These are phyloP conservation scores for Ophioceras dolichostomum DNA, from an alignment of 2,329 filamentous ascomycete genomes.

Conservation along the genomic window DNA sequence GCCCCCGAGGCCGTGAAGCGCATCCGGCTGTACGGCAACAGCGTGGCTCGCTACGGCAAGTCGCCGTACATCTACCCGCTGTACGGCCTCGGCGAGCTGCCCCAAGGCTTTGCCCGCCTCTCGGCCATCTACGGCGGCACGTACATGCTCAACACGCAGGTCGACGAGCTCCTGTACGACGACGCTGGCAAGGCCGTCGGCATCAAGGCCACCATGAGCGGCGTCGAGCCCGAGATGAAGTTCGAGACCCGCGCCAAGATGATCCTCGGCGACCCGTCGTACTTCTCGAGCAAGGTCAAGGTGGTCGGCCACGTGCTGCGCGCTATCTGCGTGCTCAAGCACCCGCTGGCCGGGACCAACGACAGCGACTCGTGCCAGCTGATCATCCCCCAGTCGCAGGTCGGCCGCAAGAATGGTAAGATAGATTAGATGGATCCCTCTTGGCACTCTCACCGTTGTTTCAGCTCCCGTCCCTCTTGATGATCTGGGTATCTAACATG, in stretches of 20 bases:
- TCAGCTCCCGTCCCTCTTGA: background rate
- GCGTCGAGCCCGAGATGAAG: slow-evolving; percentile 73
- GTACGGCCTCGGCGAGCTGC: slow-evolving; percentile 92
- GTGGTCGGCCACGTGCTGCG: slow-evolving; percentile 84
- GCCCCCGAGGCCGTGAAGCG: slow-evolving; percentile 81
- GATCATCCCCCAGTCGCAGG: slow-evolving; percentile 96
- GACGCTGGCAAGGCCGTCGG: slow-evolving; percentile 77
- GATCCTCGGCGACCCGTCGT: slow-evolving; percentile 91
- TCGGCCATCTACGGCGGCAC: slow-evolving; percentile 98
- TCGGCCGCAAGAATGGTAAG: slow-evolving; percentile 89
- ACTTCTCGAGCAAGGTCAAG: slow-evolving; percentile 84
- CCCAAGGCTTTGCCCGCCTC: slow-evolving; percentile 92
- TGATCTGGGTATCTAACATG: background rate
- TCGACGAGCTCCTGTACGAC: slow-evolving; percentile 84
- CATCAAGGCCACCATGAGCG: slow-evolving; percentile 95
- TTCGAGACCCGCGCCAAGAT: slow-evolving; percentile 95
- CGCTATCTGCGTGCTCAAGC: slow-evolving; percentile 94
- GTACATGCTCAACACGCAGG: slow-evolving; percentile 95
- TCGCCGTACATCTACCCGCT: slow-evolving; percentile 99
- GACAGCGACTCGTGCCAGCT: slow-evolving; percentile 84
- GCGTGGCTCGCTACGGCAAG: slow-evolving; percentile 93
- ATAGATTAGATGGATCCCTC: too few relatives aligned
- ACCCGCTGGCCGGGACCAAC: slow-evolving; percentile 82
- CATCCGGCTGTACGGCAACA: slow-evolving; percentile 94
- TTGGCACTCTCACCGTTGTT: background rate